A percentile compares a stretch with the other conserved stretches of the same genome.
phyloP scores from a whole-genome alignment of 2,329 filamentous ascomycete genomes.

The Ceratocystis lukuohia region DNA sequence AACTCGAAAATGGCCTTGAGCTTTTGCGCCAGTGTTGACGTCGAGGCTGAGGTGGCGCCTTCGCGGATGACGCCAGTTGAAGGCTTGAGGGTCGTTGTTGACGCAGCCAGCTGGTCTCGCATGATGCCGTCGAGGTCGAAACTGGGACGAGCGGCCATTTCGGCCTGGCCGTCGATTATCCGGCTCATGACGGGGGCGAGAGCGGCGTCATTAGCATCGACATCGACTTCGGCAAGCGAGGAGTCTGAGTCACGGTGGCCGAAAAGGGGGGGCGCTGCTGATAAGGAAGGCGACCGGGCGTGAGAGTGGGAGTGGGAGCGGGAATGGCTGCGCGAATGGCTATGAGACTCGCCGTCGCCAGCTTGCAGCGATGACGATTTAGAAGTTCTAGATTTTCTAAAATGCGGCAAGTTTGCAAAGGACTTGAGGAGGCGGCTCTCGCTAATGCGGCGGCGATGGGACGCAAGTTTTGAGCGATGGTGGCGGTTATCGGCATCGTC shows the following conservation, averaged over 20 bases:
- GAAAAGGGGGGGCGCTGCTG: not conserved
- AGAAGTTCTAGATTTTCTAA: constrained; percentile 30
- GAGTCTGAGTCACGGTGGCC: not conserved
- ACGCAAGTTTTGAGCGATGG: not conserved
- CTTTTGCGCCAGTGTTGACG: constrained; percentile 51
- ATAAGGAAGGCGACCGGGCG: not conserved
- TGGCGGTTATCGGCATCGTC: not conserved
- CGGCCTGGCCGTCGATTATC: constrained; percentile 59
- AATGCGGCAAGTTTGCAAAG: constrained; percentile 43
- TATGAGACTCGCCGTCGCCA: not conserved
- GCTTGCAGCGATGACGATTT: constrained; percentile 7
- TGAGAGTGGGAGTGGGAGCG: not conserved
- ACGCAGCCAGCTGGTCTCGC: not conserved
- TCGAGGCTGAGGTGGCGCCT: not conserved
- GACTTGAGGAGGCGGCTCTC: constrained; percentile 54
- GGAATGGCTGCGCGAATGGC: not conserved
- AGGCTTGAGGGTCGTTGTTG: not conserved
- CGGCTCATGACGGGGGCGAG: constrained; percentile 62
- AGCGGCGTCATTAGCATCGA: constrained; percentile 8
- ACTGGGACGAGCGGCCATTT: constrained; percentile 45
- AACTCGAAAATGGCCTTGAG: constrained; percentile 81
- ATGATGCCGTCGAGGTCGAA: constrained; percentile 40
- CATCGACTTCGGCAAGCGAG: constrained; percentile 21
- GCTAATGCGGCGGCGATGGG: constrained; percentile 32
- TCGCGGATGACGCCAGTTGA: not conserved